These are phyloP conservation scores for Cordyceps fumosorosea DNA, from an alignment of 2,329 filamentous ascomycete genomes.

Conservation along the genomic window DNA sequence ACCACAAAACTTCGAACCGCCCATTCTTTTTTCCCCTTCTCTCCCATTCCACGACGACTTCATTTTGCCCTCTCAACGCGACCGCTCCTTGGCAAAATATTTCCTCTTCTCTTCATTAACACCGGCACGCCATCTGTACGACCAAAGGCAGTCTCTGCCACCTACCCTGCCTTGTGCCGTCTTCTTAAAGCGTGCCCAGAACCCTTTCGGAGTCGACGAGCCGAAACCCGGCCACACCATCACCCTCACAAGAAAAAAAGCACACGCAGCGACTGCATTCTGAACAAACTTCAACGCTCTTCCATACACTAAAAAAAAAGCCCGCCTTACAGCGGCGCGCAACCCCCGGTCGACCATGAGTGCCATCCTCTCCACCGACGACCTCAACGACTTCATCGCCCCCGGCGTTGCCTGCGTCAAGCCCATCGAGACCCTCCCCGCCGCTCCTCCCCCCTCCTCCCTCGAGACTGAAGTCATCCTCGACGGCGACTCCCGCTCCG, in stretches of 20 bases:
- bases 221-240: neutral
- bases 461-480: conserved; percentile 81
- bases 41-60: neutral
- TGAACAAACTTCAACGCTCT: neutral
- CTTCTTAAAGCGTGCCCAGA: neutral
- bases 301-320: neutral
- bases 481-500: conserved; percentile 64
- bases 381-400: conserved; percentile 98
- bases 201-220: neutral
- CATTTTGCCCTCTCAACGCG: too few relatives aligned
- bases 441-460: conserved; percentile 28
- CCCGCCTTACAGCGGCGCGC: neutral
- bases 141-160: neutral
- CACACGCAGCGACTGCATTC: neutral
- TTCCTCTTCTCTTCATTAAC: too few relatives aligned
- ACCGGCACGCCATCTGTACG: too few relatives aligned
- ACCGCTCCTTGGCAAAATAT: too few relatives aligned
- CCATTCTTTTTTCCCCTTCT: neutral
- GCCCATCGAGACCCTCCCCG: conserved; percentile 84
- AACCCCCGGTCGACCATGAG: conserved; percentile 59
- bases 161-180: neutral
- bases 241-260: neutral
- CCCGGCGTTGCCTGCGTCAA: conserved; percentile 98
- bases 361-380: conserved; percentile 92
- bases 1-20: neutral